Evolutionary conservation across 345 rosid genomes (phyloP), one percentile per base, ranked within the genome.

Genomic region (Arabidopsis thaliana): DNA sequence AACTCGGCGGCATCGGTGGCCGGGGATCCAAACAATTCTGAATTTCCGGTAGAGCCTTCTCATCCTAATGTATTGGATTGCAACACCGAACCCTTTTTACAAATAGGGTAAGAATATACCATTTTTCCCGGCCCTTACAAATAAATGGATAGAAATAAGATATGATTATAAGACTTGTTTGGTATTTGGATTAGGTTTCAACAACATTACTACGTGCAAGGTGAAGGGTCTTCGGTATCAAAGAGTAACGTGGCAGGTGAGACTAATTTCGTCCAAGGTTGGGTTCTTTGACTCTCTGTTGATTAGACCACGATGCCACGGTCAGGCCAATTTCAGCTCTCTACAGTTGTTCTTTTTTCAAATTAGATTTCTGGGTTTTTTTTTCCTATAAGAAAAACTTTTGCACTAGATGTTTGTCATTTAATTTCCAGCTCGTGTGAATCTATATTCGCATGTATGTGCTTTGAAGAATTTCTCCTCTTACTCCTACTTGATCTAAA

Each of bases 251-350:
- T 73, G 82, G 83, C 76, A 34, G 59, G 76, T 64, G 93, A 87
- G 82, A 89, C 95, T 59, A 88, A 86, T 84, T 87, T 88, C 91
- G 79, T 87, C 75, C 88, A 91, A 36, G 91, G 90, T 76, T 91
- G 97, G 97, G 83, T 87, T 67, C 82, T 91, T 69, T 89, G 82
- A 89, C 37, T 64, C 41, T 65, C 45, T 41, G 69, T 78, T 65
- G 57, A 72, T 38, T 59, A n/a, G 9, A 72, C 50, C 59, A 77
- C 66, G 16, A 56, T 68, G 56, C 63, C 13, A 70, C 33, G 9
- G 32, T 55, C 71, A 37, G n/a, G 41, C 60, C 59, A 48, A 33
- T 42, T 61, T 33, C 38, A 69, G 69, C 64, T 42, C 64, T 42
- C 28, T 59, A 8, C 33, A 67, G 22, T 36, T 13, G n/a, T 56